Percentiles rank a stretch among this genome's conserved stretches.
These are phyloP conservation scores for Hamigera avellanea DNA, from an alignment of 495 filamentous ascomycete genomes.

Conservation along the genomic window DNA sequence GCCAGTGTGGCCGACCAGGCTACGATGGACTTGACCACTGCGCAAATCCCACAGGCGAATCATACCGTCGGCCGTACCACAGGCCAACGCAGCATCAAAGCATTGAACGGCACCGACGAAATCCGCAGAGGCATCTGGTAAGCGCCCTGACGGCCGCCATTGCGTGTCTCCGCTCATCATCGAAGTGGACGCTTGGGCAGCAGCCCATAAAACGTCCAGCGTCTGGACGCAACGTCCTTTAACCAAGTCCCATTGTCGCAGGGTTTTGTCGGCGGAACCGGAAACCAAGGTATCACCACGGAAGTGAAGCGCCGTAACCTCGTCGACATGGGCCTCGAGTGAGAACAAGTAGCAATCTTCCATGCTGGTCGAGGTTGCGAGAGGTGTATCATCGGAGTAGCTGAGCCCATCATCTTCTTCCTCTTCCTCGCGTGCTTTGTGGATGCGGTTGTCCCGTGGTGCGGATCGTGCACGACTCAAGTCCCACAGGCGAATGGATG, in stretches of 20 bases:
- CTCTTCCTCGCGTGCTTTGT: slow-evolving; percentile 51
- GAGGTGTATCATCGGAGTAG: slow-evolving; percentile 38
- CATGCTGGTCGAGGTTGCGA: slow-evolving; percentile 58
- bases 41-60: slow-evolving; percentile 94
- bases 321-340: slow-evolving; percentile 81
- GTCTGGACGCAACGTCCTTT: slow-evolving; percentile 96
- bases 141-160: slow-evolving; percentile 47
- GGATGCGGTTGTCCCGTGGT: slow-evolving; percentile 47
- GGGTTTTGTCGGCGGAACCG: slow-evolving; percentile 91
- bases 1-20: slow-evolving; percentile 91
- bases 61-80: slow-evolving; percentile 96
- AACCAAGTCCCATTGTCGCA: slow-evolving; percentile 94
- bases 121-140: slow-evolving; percentile 61
- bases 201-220: slow-evolving; percentile 96
- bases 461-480: slow-evolving; percentile 55
- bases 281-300: slow-evolving; percentile 80
- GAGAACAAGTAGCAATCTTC: slow-evolving; percentile 80
- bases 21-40: slow-evolving; percentile 91
- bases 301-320: slow-evolving; percentile 91
- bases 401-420: slow-evolving; percentile 46
- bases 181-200: slow-evolving; percentile 73
- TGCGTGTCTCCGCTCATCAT: slow-evolving; percentile 43
- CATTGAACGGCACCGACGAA: slow-evolving; percentile 95
- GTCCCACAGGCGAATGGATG: slow-evolving; percentile 92
- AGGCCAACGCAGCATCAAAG: slow-evolving; percentile 95